These are phyloP conservation scores for Heteromeles arbutifolia DNA, from an alignment of 306 rosid species.

Conservation along the genomic window DNA sequence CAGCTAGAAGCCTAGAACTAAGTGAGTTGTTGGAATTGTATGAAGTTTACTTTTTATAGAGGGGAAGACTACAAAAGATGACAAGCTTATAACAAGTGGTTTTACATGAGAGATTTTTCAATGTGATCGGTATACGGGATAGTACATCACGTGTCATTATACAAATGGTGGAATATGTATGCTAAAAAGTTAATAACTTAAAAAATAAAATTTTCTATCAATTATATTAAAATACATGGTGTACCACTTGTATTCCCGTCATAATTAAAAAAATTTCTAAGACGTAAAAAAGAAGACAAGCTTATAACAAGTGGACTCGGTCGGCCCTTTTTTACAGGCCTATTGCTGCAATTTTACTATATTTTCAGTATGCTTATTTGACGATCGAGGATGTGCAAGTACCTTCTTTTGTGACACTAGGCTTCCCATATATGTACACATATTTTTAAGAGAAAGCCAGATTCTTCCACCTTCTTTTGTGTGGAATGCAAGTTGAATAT, in stretches of 20 bases:
- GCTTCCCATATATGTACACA: neutral
- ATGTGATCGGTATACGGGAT: too few species aligned
- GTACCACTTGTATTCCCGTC: fast-evolving
- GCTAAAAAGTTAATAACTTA: too few species aligned
- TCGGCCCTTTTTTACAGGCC: neutral
- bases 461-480: slow-evolving; percentile 19
- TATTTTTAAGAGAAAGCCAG: slow-evolving; percentile 17
- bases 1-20: neutral
- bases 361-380: too few species aligned
- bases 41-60: neutral
- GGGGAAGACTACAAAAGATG: neutral
- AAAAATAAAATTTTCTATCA: too few species aligned
- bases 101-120: too few species aligned
- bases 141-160: too few species aligned
- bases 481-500: slow-evolving; percentile 4
- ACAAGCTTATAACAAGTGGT: too few species aligned
- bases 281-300: neutral
- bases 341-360: too few species aligned
- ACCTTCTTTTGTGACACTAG: neutral
- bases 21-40: neutral
- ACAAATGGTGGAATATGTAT: fast-evolving
- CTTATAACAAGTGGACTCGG: neutral
- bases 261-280: too few species aligned
- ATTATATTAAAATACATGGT: too few species aligned
- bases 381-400: neutral